These are phyloP conservation scores for Eucalyptus shirleyi DNA, from an alignment of 345 rosid genomes.

Conservation along the genomic window DNA sequence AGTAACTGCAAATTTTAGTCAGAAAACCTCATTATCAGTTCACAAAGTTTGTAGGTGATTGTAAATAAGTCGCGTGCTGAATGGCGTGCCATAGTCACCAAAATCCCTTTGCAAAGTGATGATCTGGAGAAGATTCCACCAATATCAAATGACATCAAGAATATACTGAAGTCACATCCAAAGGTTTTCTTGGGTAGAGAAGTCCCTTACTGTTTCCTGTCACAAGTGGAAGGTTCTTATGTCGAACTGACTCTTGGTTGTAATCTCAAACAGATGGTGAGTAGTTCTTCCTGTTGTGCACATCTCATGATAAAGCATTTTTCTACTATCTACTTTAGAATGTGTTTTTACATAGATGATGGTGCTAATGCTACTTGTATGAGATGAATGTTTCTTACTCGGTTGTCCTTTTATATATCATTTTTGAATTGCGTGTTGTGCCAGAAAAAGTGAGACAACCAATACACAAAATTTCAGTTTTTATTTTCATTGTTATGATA, in stretches of 20 bases:
- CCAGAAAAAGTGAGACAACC: background rate
- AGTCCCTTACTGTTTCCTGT: constrained; percentile 74
- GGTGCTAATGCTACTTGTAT: background rate
- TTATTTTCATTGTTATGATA: background rate
- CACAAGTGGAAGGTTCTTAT: constrained; percentile 52
- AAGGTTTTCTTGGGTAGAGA: constrained; percentile 76
- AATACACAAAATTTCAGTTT: background rate
- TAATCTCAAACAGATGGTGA: constrained; percentile 79
- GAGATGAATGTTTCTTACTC: background rate
- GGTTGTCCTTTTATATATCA: background rate
- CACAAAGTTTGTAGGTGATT: constrained; percentile 42
- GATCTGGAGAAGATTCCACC: constrained; percentile 60
- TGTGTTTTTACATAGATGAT: background rate
- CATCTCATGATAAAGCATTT: background rate
- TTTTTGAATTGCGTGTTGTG: background rate
- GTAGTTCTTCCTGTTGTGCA: background rate
- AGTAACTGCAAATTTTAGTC: background rate
- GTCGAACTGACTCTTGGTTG: constrained; percentile 78
- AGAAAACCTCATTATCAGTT: background rate
- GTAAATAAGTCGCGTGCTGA: constrained; percentile 85
- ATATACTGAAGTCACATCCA: constrained; percentile 42
- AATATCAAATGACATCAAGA: constrained; percentile 63
- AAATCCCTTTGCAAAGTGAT: constrained; percentile 56
- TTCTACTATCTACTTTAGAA: background rate
- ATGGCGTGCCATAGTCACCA: constrained; percentile 54